Conservation (phyloP, 2,329 filamentous ascomycete genomes). For the Cladophialophora bantiana region DNA sequence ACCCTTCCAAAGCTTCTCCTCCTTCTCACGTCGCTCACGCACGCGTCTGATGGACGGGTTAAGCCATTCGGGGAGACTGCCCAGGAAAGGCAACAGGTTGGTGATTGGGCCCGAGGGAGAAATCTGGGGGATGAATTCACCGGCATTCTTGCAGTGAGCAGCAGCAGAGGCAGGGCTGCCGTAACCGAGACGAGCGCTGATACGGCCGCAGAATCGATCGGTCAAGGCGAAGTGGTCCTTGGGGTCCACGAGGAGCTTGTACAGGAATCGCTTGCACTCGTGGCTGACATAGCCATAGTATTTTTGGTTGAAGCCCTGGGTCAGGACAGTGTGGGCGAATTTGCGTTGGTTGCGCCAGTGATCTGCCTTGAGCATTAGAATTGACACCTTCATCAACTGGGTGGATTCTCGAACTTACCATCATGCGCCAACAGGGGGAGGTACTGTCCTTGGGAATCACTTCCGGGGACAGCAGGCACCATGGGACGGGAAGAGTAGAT, state of each 20-base stretch:
- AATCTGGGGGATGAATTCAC: slow-evolving; percentile 42
- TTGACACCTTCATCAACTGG: background rate
- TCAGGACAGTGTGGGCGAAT: slow-evolving; percentile 42
- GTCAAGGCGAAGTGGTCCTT: slow-evolving; percentile 42
- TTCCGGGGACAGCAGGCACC: slow-evolving; percentile 41
- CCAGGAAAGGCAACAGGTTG: slow-evolving; percentile 40
- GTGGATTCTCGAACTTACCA: slow-evolving; percentile 28
- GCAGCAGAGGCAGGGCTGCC: slow-evolving; percentile 39
- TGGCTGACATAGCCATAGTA: slow-evolving; percentile 42
- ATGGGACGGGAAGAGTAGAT: slow-evolving; percentile 41
- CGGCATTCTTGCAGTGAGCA: slow-evolving; percentile 42
- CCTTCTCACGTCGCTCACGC: slow-evolving; percentile 41
- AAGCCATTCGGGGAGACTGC: slow-evolving; percentile 41
- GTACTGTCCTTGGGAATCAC: slow-evolving; percentile 41
- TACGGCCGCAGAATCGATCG: slow-evolving; percentile 41
- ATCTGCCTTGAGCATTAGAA: slow-evolving; percentile 28
- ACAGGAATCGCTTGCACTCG: slow-evolving; percentile 41
- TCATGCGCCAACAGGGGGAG: slow-evolving; percentile 41
- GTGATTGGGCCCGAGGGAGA: slow-evolving; percentile 41
- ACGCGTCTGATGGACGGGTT: slow-evolving; percentile 39
- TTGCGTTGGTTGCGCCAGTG: slow-evolving; percentile 42
- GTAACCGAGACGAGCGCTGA: slow-evolving; percentile 40
- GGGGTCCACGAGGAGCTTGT: slow-evolving; percentile 41
- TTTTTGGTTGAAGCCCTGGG: slow-evolving; percentile 41
- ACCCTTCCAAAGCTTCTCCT: slow-evolving; percentile 43